These are phyloP conservation scores for Eutreptiella sp. DNA, from an alignment of 208 protist genomes.

Conservation along the genomic window DNA sequence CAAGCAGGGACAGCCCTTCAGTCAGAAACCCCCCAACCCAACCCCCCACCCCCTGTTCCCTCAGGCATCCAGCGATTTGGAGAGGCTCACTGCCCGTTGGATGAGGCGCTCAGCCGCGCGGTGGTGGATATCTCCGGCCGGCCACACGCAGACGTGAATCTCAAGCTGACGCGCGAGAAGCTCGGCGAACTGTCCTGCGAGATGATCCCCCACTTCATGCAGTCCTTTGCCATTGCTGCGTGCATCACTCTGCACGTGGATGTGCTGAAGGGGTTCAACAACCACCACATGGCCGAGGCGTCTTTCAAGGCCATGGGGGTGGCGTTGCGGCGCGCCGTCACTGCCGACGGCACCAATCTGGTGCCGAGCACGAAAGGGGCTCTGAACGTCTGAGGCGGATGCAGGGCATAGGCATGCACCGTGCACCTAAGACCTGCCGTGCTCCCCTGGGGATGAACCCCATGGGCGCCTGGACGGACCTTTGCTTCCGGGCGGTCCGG, in stretches of 20 bases:
- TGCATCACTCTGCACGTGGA: constrained; percentile 57
- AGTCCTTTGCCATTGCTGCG: constrained; percentile 48
- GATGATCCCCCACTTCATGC: constrained; percentile 59
- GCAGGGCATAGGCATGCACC: no score
- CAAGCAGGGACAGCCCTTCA: no score
- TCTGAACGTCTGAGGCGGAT: no score
- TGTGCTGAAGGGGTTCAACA: constrained; percentile 46
- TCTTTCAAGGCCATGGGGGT: constrained; percentile 58
- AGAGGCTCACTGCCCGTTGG: constrained; percentile 46
- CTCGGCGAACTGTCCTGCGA: constrained; percentile 53
- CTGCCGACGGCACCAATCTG: constrained; percentile 5
- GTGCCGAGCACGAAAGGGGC: constrained; percentile 40
- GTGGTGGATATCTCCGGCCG: constrained; percentile 58
- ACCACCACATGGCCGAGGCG: constrained; percentile 60
- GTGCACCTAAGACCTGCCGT: no score
- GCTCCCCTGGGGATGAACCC: no score
- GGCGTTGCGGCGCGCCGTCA: constrained; percentile 43
- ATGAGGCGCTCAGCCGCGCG: constrained; percentile 53
- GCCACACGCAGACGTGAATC: constrained; percentile 37
- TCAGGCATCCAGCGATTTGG: constrained; percentile 38
- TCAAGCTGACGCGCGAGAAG: constrained; percentile 46
- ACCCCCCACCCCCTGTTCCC: no score
- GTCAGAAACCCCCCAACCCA: no score
- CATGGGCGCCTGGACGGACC: no score
- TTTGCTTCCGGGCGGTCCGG: no score